Conservation (phyloP, 345 rosid species). For the Triadica sebifera region DNA sequence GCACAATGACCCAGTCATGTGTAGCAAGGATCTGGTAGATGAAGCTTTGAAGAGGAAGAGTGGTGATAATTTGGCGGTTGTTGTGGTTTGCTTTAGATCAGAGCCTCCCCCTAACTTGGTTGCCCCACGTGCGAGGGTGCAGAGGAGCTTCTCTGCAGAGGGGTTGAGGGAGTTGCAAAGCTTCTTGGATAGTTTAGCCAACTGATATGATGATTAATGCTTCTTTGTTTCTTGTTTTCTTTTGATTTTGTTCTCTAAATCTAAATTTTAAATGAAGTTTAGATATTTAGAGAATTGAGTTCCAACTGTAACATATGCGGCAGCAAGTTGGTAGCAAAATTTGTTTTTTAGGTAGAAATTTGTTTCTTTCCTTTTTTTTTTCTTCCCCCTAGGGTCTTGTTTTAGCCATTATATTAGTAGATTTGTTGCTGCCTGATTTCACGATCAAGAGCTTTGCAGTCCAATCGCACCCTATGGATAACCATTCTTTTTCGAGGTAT, state of each 20-base stretch:
- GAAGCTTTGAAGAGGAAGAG: constrained; percentile 91
- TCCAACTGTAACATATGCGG: constrained; percentile 54
- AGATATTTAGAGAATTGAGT: constrained; percentile 28
- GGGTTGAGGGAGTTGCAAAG: constrained; percentile 76
- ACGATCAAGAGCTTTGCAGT: not conserved
- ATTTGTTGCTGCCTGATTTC: constrained; percentile 6
- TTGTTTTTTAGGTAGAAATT: constrained; percentile 19
- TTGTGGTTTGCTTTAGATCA: constrained; percentile 73
- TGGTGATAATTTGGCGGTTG: constrained; percentile 68
- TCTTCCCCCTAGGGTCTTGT: too few relatives aligned
- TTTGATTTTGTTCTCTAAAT: not conserved
- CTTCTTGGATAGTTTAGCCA: constrained; percentile 53
- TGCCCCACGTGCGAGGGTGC: constrained; percentile 63
- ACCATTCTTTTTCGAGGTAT: not conserved
- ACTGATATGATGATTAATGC: constrained; percentile 27
- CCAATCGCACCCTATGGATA: not conserved
- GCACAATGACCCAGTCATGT: constrained; percentile 72
- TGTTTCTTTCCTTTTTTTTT: too few relatives aligned
- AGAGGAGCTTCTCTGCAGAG: constrained; percentile 68
- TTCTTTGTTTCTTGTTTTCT: not conserved
- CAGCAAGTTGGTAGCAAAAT: constrained; percentile 26
- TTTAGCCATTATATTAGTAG: not conserved
- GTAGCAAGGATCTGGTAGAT: constrained; percentile 70
- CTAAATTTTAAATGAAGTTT: constrained; percentile 19
- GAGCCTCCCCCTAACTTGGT: constrained; percentile 67